Evolutionary conservation across 169 alveolate species (phyloP).

Genomic region (Cryptosporidium sp.): DNA sequence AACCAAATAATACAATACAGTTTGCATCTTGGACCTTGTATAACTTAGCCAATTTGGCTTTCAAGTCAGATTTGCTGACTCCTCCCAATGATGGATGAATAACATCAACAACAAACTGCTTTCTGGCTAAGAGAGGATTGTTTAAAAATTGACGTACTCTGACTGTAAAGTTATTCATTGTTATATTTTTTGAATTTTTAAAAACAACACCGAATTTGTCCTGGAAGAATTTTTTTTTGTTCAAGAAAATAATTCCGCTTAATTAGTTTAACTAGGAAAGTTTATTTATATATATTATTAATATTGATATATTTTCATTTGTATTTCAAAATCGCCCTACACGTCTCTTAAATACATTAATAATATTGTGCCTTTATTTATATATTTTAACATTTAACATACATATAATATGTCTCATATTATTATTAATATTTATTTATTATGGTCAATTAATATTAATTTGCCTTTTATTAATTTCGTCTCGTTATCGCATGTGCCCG

Average conservation of each 20-base stretch:
- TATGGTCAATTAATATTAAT: no score
- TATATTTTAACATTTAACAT: not conserved
- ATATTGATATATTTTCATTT: not conserved
- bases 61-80: slow-evolving; percentile 91
- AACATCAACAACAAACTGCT: slow-evolving; percentile 92
- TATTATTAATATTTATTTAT: no score
- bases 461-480: not conserved
- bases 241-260: slow-evolving; percentile 3
- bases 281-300: not conserved
- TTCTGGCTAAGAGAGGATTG: slow-evolving; percentile 91
- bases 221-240: not conserved
- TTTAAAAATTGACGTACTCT: slow-evolving; percentile 89
- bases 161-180: slow-evolving; percentile 80
- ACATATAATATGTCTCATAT: slow-evolving; percentile 1
- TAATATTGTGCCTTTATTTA: slow-evolving; percentile 3
- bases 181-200: not conserved
- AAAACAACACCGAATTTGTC: slow-evolving; percentile 8
- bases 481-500: not conserved
- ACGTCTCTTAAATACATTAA: slow-evolving; percentile 6
- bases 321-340: not conserved
- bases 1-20: slow-evolving; percentile 90
- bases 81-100: slow-evolving; percentile 93
- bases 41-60: slow-evolving; percentile 90
- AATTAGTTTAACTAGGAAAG: not conserved
- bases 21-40: slow-evolving; percentile 88